phyloP scores from a whole-genome alignment of 176 grass and related monocot species.

The Tillandsia leiboldiana region DNA sequence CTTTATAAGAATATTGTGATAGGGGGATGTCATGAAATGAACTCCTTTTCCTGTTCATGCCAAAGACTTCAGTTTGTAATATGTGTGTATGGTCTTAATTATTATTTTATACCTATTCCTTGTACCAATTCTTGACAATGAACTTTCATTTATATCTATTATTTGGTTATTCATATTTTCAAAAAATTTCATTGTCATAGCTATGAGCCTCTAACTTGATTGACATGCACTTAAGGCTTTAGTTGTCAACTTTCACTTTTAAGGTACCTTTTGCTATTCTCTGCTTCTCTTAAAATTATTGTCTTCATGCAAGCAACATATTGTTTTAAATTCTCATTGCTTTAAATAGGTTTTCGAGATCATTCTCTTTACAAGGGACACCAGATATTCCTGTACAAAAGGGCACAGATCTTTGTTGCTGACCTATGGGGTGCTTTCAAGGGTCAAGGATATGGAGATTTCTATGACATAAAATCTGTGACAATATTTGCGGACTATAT shows the following conservation, averaged over 20 bases:
- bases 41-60: neutral
- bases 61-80: neutral
- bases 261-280: neutral
- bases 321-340: neutral
- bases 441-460: conserved; percentile 58
- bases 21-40: neutral
- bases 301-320: neutral
- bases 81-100: neutral
- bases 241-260: neutral
- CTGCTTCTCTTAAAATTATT: neutral
- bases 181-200: neutral
- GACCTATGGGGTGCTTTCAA: conserved; percentile 96
- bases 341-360: conserved; percentile 67
- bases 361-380: conserved; percentile 89
- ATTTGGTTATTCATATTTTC: neutral
- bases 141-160: neutral
- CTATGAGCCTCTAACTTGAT: no score
- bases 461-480: conserved; percentile 58
- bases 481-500: conserved; percentile 96
- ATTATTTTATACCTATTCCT: neutral
- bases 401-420: conserved; percentile 92
- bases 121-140: neutral
- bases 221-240: no score
- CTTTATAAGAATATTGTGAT: no score
- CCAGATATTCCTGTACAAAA: conserved; percentile 95